Evolutionary conservation across 371 early-diverging fungal species (phyloP).

Genomic region (Haplosporangium sp.): DNA sequence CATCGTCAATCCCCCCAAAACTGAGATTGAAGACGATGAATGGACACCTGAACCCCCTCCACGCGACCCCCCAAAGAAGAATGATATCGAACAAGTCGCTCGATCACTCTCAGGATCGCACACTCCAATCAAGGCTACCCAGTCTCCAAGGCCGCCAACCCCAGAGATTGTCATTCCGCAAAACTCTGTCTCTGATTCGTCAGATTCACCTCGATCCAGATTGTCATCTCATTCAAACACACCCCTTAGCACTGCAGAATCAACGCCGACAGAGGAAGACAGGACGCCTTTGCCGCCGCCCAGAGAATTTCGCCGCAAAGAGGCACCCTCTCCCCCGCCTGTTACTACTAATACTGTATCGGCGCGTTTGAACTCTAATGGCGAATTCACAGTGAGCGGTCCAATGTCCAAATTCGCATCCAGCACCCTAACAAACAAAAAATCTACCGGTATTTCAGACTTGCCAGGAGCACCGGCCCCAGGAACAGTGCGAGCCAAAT

Average conservation of each 20-base stretch:
- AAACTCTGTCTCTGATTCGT: neutral
- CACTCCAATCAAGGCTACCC: slow-evolving; percentile 4
- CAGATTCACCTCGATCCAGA: slow-evolving; percentile 1
- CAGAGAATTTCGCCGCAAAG: slow-evolving; percentile 43
- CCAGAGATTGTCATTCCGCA: neutral
- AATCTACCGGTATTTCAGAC: neutral
- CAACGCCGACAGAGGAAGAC: slow-evolving; percentile 13
- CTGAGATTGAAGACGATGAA: slow-evolving; percentile 31
- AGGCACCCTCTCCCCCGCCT: slow-evolving; percentile 4
- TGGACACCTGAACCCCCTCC: slow-evolving; percentile 42
- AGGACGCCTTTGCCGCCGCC: slow-evolving; percentile 40
- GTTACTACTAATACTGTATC: neutral
- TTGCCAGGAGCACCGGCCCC: slow-evolving; percentile 2
- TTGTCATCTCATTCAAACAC: neutral
- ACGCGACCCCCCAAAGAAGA: slow-evolving; percentile 20
- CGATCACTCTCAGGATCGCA: slow-evolving; percentile 1
- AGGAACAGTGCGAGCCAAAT: slow-evolving; percentile 38
- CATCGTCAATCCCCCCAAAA: slow-evolving; percentile 31
- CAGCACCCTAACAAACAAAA: neutral
- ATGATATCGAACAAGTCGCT: neutral
- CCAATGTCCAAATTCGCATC: neutral
- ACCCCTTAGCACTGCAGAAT: neutral
- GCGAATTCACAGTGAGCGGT: slow-evolving; percentile 14
- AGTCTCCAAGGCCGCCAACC: neutral
- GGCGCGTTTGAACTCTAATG: neutral